Conservation (phyloP, 257 asterid genomes). For the Solanum chaucha region DNA sequence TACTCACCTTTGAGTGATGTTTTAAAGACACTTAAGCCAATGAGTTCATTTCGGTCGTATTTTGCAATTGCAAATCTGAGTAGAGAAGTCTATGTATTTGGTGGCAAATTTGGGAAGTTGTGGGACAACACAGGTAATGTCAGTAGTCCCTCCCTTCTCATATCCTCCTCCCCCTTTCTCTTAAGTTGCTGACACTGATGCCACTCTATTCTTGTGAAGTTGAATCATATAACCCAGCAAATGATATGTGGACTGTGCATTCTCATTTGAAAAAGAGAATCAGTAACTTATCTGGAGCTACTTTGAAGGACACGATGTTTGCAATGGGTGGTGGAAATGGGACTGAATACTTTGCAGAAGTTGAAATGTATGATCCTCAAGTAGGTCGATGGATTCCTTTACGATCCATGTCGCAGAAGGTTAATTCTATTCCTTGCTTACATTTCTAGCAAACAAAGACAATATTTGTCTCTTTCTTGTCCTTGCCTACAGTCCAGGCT, state of each 20-base stretch:
- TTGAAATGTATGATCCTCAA: conserved; percentile 63
- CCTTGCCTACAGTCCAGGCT: too few relatives aligned
- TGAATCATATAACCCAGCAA: conserved; percentile 57
- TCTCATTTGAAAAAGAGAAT: conserved; percentile 43
- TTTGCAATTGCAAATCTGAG: conserved; percentile 43
- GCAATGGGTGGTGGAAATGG: conserved; percentile 76
- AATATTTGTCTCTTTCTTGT: background rate
- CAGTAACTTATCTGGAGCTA: conserved; percentile 66
- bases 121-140: conserved; percentile 62
- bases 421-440: conserved; percentile 12
- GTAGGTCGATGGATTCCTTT: conserved; percentile 71
- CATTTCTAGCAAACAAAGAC: background rate
- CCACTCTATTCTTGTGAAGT: conserved; percentile 34
- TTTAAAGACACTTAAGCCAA: conserved; percentile 47
- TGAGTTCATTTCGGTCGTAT: conserved; percentile 47
- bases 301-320: conserved; percentile 43
- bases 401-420: conserved; percentile 79
- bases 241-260: conserved; percentile 49
- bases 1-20: conserved; percentile 42
- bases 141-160: background rate
- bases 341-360: conserved; percentile 42
- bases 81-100: conserved; percentile 55
- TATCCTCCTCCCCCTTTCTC: background rate
- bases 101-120: conserved; percentile 52
- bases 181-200: background rate